These are phyloP conservation scores for Avicennia marina DNA, from an alignment of 257 asterid species.

Conservation along the genomic window DNA sequence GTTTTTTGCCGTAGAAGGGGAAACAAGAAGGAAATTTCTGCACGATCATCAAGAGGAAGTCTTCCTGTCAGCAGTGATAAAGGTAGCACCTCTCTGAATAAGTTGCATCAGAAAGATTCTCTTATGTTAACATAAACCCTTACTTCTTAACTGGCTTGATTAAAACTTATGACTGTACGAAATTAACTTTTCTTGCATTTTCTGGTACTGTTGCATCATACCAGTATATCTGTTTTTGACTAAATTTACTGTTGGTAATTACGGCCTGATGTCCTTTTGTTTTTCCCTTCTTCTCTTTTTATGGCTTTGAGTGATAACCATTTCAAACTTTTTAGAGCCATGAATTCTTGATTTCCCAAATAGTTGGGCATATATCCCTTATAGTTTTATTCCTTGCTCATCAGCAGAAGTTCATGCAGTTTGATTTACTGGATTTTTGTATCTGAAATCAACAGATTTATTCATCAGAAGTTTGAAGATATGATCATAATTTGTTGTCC, in stretches of 20 bases:
- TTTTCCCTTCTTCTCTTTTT: slow-evolving; percentile 3
- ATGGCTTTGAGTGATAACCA: background rate
- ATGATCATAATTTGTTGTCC: slow-evolving; percentile 13
- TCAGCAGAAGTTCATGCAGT: background rate
- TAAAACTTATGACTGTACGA: slow-evolving; percentile 3
- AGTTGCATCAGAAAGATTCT: slow-evolving; percentile 1
- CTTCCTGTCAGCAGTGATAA: slow-evolving; percentile 48
- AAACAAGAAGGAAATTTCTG: slow-evolving; percentile 66
- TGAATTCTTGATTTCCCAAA: slow-evolving; percentile 8
- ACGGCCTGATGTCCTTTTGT: background rate
- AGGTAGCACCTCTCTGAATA: slow-evolving; percentile 30
- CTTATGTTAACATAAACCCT: slow-evolving; percentile 1
- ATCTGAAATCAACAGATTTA: slow-evolving; percentile 6
- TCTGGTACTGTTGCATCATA: slow-evolving; percentile 7
- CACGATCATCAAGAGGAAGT: slow-evolving; percentile 62
- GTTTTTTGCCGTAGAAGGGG: slow-evolving; percentile 60
- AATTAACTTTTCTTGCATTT: slow-evolving; percentile 3
- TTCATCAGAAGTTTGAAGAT: slow-evolving; percentile 1
- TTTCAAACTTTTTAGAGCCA: background rate
- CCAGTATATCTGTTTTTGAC: slow-evolving; percentile 5
- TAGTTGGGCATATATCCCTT: background rate
- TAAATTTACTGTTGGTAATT: background rate
- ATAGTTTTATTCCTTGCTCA: background rate
- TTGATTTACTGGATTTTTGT: background rate
- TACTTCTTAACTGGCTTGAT: slow-evolving; percentile 1